Evolutionary conservation across 2,329 filamentous ascomycete genomes (phyloP), one percentile per base, ranked within the genome.

Genomic region (Gliomastix tumulicola): DNA sequence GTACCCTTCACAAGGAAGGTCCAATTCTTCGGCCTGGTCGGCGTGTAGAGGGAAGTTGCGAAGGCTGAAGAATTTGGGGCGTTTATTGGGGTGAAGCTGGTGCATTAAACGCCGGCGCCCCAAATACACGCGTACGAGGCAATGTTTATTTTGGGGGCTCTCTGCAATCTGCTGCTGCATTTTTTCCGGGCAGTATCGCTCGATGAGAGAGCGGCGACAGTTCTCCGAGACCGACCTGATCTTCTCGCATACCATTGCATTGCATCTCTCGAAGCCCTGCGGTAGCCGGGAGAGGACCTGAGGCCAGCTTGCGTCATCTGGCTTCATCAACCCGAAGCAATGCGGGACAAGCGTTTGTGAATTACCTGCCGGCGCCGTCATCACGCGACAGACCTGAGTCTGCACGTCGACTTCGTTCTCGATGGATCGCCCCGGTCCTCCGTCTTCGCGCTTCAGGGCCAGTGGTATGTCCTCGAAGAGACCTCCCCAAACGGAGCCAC

Each of bases 31-130:
- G 49, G 76, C 65, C 38, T 76, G 66, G 37, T 77, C 62, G 0
- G 68, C 13, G 40, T 73, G 60, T 0, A 76, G 55, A 0, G 63
- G 65, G 16, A 63, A 68, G 38, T 78, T 76, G 2, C 66, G 58
- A 0, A 77, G 49, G 15, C 52, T 64, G 41, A 67, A 66, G 35
- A 47, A 30, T 12, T 15, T 32, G 16, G 13, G 18, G 12, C 16
- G 6, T 6, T n/a, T 8, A 10, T 16, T 5, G 17, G 17, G 17
- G 6, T 12, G 7, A 9, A 18, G 19, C 30, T 22, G 21, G n/a
- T n/a, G n/a, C n/a, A n/a, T n/a, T n/a, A n/a, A n/a, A 5, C 19
- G 30, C 15, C 31, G 22, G 12, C 35, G 22, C 18, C 39, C 39
- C 5, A 41, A 31, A 25, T 41, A 41, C 4, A 30, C 7, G 7